Evolutionary conservation across 768 basidiomycete genomes (phyloP).

Genomic region (Cantharellus anzutake): DNA sequence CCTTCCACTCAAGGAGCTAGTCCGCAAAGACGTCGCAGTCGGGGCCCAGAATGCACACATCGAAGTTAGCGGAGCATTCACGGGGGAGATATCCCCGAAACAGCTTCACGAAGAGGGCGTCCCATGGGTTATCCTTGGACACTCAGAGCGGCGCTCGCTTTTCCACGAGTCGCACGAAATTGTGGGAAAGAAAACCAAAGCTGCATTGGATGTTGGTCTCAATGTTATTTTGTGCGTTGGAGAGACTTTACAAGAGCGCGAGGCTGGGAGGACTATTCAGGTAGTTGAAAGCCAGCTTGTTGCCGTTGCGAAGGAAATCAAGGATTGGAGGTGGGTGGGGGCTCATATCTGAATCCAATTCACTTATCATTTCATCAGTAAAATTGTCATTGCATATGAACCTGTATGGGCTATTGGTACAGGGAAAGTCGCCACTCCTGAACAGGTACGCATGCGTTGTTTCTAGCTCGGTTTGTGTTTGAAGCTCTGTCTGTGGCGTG

Average conservation of each 20-base stretch:
- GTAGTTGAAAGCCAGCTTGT: conserved; percentile 73
- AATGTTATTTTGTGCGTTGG: conserved; percentile 92
- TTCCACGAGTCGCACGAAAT: conserved; percentile 76
- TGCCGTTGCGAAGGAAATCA: conserved; percentile 44
- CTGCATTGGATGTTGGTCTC: conserved; percentile 55
- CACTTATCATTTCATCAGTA: conserved; percentile 24
- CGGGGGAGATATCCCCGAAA: conserved; percentile 80
- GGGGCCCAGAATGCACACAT: conserved; percentile 85
- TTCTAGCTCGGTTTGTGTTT: background rate
- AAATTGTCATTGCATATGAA: conserved; percentile 90
- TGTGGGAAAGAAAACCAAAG: conserved; percentile 73
- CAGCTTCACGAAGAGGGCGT: conserved; percentile 79
- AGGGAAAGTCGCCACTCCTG: conserved; percentile 80
- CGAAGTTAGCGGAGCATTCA: conserved; percentile 76
- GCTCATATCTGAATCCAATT: background rate
- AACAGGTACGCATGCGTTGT: conserved; percentile 14
- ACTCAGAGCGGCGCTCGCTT: conserved; percentile 87
- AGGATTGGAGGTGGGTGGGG: conserved; percentile 57
- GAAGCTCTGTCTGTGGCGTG: background rate
- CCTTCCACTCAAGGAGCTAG: conserved; percentile 39
- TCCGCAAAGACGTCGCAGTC: conserved; percentile 54
- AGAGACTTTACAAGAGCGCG: conserved; percentile 79
- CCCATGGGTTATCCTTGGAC: conserved; percentile 86
- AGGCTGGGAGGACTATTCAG: conserved; percentile 50
- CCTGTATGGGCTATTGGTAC: conserved; percentile 99